phyloP scores from a whole-genome alignment of 2,329 filamentous ascomycete species.

The Exophiala sp. region DNA sequence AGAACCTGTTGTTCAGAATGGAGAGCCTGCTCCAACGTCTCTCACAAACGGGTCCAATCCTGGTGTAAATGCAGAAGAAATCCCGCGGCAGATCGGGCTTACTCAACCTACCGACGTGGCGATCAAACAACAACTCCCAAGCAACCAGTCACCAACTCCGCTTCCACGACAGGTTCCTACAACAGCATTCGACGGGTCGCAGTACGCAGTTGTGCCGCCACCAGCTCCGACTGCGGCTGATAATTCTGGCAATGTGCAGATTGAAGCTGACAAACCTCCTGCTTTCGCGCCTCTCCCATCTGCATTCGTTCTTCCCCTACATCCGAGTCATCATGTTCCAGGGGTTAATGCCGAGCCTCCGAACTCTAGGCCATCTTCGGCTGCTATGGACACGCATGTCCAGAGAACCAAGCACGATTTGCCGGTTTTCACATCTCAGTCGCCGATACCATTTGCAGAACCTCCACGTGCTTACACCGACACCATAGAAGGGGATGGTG shows the following conservation, averaged over 20 bases:
- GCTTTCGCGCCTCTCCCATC: too few relatives aligned
- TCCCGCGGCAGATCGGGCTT: not conserved
- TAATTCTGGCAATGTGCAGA: not conserved
- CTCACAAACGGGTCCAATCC: not conserved
- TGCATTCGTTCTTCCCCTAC: not conserved
- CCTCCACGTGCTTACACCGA: not conserved
- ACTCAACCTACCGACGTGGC: not conserved
- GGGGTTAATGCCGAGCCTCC: not conserved
- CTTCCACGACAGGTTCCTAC: not conserved
- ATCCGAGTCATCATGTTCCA: not conserved
- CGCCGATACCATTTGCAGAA: slow-evolving; percentile 40
- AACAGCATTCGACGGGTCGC: not conserved
- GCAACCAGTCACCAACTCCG: not conserved
- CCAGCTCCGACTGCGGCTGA: not conserved
- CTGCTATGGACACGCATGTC: slow-evolving; percentile 3
- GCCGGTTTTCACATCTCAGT: slow-evolving; percentile 46
- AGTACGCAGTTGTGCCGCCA: not conserved
- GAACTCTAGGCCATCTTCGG: not conserved
- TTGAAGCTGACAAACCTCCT: too few relatives aligned
- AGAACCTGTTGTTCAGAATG: slow-evolving; percentile 12
- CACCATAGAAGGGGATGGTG: not conserved
- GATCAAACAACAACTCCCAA: not conserved
- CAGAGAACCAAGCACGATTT: slow-evolving; percentile 39
- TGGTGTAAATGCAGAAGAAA: not conserved
- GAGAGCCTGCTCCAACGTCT: not conserved